These are phyloP conservation scores for Epichloe aotearoae DNA, from an alignment of 2,329 filamentous ascomycete genomes.

Conservation along the genomic window DNA sequence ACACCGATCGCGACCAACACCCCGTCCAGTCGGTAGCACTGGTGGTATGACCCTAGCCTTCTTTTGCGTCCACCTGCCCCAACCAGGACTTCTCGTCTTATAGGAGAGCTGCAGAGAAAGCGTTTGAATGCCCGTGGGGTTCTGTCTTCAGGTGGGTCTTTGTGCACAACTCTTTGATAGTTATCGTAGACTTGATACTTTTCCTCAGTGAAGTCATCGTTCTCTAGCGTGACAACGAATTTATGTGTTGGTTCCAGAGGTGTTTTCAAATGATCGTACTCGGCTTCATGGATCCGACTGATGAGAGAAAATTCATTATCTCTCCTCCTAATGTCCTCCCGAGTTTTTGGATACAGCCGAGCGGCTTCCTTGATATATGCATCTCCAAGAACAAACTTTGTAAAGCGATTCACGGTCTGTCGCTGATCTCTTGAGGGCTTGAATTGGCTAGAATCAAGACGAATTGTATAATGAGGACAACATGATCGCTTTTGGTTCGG, in stretches of 20 bases:
- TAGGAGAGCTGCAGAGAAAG: slow-evolving; percentile 62
- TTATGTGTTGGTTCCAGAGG: slow-evolving; percentile 53
- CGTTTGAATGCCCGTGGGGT: slow-evolving; percentile 48
- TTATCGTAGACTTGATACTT: slow-evolving; percentile 62
- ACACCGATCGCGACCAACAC: slow-evolving; percentile 64
- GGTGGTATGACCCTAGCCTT: slow-evolving; percentile 61
- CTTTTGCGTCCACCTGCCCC: slow-evolving; percentile 36
- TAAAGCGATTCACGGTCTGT: slow-evolving; percentile 65
- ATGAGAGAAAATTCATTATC: slow-evolving; percentile 55
- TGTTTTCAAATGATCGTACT: slow-evolving; percentile 38
- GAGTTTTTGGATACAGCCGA: slow-evolving; percentile 51
- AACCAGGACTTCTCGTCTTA: slow-evolving; percentile 33
- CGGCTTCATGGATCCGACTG: slow-evolving; percentile 56
- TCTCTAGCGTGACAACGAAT: slow-evolving; percentile 57
- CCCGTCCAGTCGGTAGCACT: slow-evolving; percentile 69
- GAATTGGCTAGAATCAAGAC: slow-evolving; percentile 53
- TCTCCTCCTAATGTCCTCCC: slow-evolving; percentile 49
- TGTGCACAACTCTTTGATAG: slow-evolving; percentile 62
- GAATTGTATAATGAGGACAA: slow-evolving; percentile 82
- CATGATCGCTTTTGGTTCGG: slow-evolving; percentile 70
- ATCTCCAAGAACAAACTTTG: slow-evolving; percentile 55
- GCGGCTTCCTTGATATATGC: slow-evolving; percentile 51
- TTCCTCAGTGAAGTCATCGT: slow-evolving; percentile 58
- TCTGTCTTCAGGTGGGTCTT: slow-evolving; percentile 48
- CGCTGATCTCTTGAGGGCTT: slow-evolving; percentile 59